These are phyloP conservation scores for Moesziomyces globuligerus DNA, from an alignment of 1,284 basidiomycete genomes.

Conservation along the genomic window DNA sequence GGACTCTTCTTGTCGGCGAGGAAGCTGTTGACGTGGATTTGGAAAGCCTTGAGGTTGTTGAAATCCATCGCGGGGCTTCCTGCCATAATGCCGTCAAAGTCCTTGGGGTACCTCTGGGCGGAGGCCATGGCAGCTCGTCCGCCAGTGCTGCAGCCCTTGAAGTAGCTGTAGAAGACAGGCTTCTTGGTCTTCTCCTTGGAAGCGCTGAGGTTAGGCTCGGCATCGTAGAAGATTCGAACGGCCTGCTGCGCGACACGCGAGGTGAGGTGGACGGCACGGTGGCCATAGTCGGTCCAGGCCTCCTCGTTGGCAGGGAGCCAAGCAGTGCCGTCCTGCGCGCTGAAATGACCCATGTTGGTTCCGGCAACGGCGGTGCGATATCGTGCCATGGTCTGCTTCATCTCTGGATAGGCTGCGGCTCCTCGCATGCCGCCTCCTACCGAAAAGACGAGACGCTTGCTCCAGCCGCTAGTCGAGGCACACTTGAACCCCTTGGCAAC, in stretches of 20 bases:
- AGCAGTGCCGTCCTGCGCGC: conserved; percentile 8
- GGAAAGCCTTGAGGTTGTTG: conserved; percentile 47
- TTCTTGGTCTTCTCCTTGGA: not conserved
- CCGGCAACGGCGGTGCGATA: conserved; percentile 38
- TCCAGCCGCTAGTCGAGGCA: conserved; percentile 30
- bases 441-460: conserved; percentile 35
- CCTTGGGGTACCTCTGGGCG: conserved; percentile 37
- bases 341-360: conserved; percentile 49
- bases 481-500: conserved; percentile 13
- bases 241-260: conserved; percentile 30
- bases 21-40: conserved; percentile 46
- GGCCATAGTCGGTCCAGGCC: conserved; percentile 38
- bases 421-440: conserved; percentile 45
- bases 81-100: conserved; percentile 50
- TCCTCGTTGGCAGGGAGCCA: conserved; percentile 24
- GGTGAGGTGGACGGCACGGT: conserved; percentile 41
- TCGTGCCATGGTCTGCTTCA: conserved; percentile 50
- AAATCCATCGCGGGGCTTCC: conserved; percentile 45
- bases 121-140: conserved; percentile 43
- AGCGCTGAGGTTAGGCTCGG: not conserved
- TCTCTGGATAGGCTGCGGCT: conserved; percentile 33
- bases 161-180: conserved; percentile 40
- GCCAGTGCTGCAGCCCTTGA: conserved; percentile 49
- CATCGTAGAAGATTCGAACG: conserved; percentile 42
- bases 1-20: conserved; percentile 18